Percentiles rank a stretch among this genome's conserved stretches.
Conservation (phyloP, 148 eudicot species). For the Fagopyrum homotropicum region DNA sequence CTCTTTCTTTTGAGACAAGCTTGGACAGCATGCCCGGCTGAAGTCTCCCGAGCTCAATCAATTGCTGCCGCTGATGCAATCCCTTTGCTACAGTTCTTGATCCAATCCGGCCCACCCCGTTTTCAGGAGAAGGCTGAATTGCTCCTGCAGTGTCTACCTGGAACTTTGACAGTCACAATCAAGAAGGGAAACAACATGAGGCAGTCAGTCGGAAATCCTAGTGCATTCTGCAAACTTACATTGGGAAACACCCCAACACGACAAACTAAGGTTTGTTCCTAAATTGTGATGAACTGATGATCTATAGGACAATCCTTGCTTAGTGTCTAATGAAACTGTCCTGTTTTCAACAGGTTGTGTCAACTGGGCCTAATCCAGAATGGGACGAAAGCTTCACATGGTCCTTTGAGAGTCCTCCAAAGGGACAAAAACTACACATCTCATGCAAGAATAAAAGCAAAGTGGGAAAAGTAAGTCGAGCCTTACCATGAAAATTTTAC, state of each 20-base stretch:
- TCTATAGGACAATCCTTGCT: no score
- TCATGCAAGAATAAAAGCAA: conserved; percentile 99
- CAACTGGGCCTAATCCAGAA: conserved; percentile 95
- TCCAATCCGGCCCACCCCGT: conserved; percentile 97
- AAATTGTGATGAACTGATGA: no score
- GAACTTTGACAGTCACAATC: conserved; percentile 76
- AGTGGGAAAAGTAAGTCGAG: conserved; percentile 77
- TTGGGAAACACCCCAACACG: conserved; percentile 75
- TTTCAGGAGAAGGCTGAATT: conserved; percentile 95
- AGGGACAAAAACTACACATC: conserved; percentile 94
- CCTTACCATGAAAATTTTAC: background rate
- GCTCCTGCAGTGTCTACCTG: conserved; percentile 92
- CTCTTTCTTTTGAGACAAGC: conserved; percentile 92
- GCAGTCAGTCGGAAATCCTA: conserved; percentile 94
- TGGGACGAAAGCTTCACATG: conserved; percentile 93
- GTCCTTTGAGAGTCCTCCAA: conserved; percentile 98
- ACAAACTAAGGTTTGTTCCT: conserved; percentile 57
- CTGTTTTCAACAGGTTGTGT: conserved; percentile 48
- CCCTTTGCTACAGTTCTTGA: conserved; percentile 80
- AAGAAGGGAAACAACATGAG: conserved; percentile 94
- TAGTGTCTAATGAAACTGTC: no score
- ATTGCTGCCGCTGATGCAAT: conserved; percentile 97
- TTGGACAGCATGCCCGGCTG: conserved; percentile 99
- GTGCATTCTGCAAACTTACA: conserved; percentile 90
- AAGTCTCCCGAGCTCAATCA: conserved; percentile 92